Evolutionary conservation across 306 rosid species (phyloP), one percentile per base, ranked within the genome.

Genomic region (Rosa rugosa): DNA sequence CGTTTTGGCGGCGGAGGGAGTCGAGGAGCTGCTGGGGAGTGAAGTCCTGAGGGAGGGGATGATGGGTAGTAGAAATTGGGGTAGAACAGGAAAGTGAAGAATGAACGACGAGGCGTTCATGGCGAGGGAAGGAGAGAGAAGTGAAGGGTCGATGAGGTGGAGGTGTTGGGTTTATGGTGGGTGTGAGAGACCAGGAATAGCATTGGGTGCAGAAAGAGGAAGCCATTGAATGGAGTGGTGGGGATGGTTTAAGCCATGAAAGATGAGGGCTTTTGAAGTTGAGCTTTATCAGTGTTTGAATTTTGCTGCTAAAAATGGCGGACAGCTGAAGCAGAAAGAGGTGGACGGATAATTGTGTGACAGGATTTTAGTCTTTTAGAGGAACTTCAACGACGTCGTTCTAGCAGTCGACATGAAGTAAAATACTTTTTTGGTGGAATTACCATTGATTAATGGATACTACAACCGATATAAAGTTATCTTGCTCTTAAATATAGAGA

Each of bases 11-110:
- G 68, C 92, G 91, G 68, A 93, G 86, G 85, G 88, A 75, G 75
- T 90, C 87, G 25, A 91, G 82, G 74, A 93, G 97, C 50, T 93
- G 93, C 75, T 91, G 80, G 27, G 85, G 77, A 56, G 93, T 80
- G 87, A 89, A 88, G 67, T 86, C 83, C 2, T 77, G 84, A 11
- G 94, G 92, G 56, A 92, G 99, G 18, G 81, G 86, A 16, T 84
- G 86, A 16, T 84, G 50, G 13, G 53, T 45, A 85, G 71, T 2
- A 31, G 36, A 31, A 31, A 31, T 31, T 4, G 54, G 66, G 69
- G 66, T 79, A 53, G 80, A 80, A 75, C 59, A 17, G 67, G 66
- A 59, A 27, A 47, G 67, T 7, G 84, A 73, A 40, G 84, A 79
- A 16, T 72, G 27, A 41, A 71, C 53, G 51, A 81, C 46, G 60